Conservation (phyloP, 805 yeast species). For the Starmera amethionina region DNA sequence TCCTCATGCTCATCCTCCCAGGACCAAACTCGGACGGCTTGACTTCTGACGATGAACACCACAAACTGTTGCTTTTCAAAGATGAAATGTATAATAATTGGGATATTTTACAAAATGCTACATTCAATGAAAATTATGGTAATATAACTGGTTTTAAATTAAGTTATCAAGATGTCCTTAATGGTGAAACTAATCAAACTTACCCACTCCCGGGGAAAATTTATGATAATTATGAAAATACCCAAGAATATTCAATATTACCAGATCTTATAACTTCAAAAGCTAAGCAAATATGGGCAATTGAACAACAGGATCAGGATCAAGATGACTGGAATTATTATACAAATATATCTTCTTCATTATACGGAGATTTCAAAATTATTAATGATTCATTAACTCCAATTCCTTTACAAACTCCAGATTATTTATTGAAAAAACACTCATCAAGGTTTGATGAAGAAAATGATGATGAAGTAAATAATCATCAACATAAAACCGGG, state of each 20-base stretch:
- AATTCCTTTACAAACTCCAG: slow-evolving; percentile 15
- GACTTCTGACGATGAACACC: slow-evolving; percentile 22
- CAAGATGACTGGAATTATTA: slow-evolving; percentile 20
- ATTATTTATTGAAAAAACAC: slow-evolving; percentile 10
- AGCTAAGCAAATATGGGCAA: slow-evolving; percentile 46
- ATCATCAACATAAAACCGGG: slow-evolving; percentile 4
- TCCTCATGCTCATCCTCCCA: slow-evolving; percentile 29
- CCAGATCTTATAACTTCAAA: slow-evolving; percentile 45
- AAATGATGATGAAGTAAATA: slow-evolving; percentile 8
- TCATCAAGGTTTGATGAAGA: slow-evolving; percentile 9
- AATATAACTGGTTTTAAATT: slow-evolving; percentile 65
- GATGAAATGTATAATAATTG: slow-evolving; percentile 24
- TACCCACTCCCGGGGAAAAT: slow-evolving; percentile 47
- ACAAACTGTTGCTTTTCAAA: slow-evolving; percentile 28
- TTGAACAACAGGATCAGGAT: slow-evolving; percentile 13
- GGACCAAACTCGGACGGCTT: slow-evolving; percentile 26
- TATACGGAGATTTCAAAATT: slow-evolving; percentile 31
- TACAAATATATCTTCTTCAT: slow-evolving; percentile 38
- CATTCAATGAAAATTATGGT: slow-evolving; percentile 47
- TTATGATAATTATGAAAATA: slow-evolving; percentile 35
- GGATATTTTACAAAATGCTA: slow-evolving; percentile 27
- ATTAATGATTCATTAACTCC: slow-evolving; percentile 7
- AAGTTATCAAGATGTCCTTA: slow-evolving; percentile 49
- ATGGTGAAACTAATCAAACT: slow-evolving; percentile 34
- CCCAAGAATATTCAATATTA: slow-evolving; percentile 43